Base-by-base conservation (phyloP, 2,329 filamentous ascomycete genomes). In the Aspergillus arachidicola region DNA sequence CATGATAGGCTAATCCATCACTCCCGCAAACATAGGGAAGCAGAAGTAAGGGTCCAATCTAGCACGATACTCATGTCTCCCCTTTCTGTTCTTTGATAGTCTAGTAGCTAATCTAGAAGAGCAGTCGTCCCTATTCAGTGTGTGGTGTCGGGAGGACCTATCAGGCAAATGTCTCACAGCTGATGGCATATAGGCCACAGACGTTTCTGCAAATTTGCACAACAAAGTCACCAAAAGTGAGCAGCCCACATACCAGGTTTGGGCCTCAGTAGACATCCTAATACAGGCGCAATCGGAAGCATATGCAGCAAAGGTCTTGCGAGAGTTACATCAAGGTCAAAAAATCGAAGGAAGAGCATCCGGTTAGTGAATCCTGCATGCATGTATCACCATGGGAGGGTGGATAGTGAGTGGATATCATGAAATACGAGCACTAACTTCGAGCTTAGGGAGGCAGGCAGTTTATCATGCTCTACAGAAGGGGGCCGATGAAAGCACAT, bases 201-300 rank as follows among this genome's bases (percentile, higher is more conserved):
- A 89, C 55, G 79, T 89, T 48, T 87, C 85, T 60, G 79, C 83
- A 14, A 89, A 89, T 73, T 77, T 89, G 46, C 86, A 87, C 70
- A 87, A 87, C 68, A 84, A 83, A 64, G 83, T 87, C 62, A 84
- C 83, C 16, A 89, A 88, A 78, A 72, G 83, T 84, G 56, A 54
- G 69, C 12, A 28, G n/a, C 23, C 19, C 26, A 16, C 12, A 43
- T 19, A 56, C n/a, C 11, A 26, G n/a, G 6, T 16, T 32, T 12
- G 62, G 16, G 50, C 45, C 6, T 45, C 6, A 30, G 3, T 19
- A 38, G 16, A 12, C 11, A 19, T 16, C 26, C 14, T 36, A 26
- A 26, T 26, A 55, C 26, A 12, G 11, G 11, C 58, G 51, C 26
- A 38, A 32, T 38, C 43, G 32, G 51, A 59, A 84, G 85, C 86